phyloP scores from a whole-genome alignment of 768 basidiomycete species.

The Mrakia blollopis region DNA sequence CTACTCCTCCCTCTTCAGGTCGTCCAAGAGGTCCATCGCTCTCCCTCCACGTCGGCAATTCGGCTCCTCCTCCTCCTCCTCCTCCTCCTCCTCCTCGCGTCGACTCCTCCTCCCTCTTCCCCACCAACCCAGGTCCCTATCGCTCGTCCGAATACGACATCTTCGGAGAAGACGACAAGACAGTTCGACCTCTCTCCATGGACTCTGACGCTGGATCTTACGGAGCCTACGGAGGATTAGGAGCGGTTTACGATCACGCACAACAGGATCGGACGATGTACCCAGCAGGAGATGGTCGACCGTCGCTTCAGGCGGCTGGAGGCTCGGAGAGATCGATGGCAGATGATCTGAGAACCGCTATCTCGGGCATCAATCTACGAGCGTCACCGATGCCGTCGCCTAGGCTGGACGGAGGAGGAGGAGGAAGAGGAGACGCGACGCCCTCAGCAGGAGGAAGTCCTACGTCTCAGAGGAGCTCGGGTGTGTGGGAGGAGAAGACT shows the following conservation, averaged over 20 bases:
- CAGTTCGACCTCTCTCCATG: constrained; percentile 8
- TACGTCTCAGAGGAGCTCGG: constrained; percentile 33
- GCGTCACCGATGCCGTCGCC: constrained; percentile 15
- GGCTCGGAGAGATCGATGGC: constrained; percentile 4
- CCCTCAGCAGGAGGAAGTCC: constrained; percentile 24
- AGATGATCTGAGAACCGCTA: constrained; percentile 12
- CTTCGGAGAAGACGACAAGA: constrained; percentile 6
- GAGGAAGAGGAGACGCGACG: constrained; percentile 8
- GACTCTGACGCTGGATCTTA: constrained; percentile 10
- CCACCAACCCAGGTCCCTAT: constrained; percentile 13
- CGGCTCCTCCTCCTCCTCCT: constrained; percentile 23
- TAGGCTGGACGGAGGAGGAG: constrained; percentile 15
- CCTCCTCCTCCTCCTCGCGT: constrained; percentile 5
- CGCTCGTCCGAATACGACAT: not conserved
- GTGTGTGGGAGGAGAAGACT: constrained; percentile 27
- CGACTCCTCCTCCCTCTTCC: constrained; percentile 34
- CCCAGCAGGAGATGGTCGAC: not conserved
- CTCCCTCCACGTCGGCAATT: not conserved
- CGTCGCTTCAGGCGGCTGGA: not conserved
- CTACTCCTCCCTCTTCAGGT: not conserved
- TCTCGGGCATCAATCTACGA: constrained; percentile 18
- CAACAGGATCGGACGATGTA: constrained; percentile 18
- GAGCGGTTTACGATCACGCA: not conserved
- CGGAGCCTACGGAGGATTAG: constrained; percentile 12
- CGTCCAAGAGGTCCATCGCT: constrained; percentile 4